Evolutionary conservation across 345 rosid genomes (phyloP), one percentile per base, ranked within the genome.

Genomic region (Lenwebbia sp.): DNA sequence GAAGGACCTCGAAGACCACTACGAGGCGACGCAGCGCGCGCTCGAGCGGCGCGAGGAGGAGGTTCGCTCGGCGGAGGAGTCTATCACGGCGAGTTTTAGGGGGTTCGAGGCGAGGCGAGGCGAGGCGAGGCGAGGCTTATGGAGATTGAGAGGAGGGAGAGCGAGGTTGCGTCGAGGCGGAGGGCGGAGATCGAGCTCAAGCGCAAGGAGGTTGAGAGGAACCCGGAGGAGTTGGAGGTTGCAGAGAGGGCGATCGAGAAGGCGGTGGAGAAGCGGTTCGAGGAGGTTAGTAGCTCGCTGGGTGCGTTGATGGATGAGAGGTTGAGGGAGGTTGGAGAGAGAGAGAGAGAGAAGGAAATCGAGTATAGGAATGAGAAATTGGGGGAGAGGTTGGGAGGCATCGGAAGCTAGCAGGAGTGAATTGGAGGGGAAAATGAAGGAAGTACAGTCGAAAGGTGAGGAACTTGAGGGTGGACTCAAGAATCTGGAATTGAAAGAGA

Each of bases 1-100:
- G 93, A 86, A 94, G 65, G 95, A 92, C 7, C 85, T 93, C 26
- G 94, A 90, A 23, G 82, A 76, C 2, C 85, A 85, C 83, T 88
- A 90, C 82, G 89, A 86, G n/a, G 88, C 93, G 19, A 85, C 84
- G 7, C 85, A 81, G 23, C 82, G 5, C 60, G 37, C 60, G 5
- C 78, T 92, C 57, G 83, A 89, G 81, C 83, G 88, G 44, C 89
- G 92, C 53, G 87, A 83, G 3, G 86, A 85, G 82, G 93, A 90
- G 28, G 84, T 91, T 3, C 85, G 55, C 12, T 52, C 55, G 6
- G 50, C 41, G 13, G 91, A 91, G 87, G 89, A 85, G 78, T 33
- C 51, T 13, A 10, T 88, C 17, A 85, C 74, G 84, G 87, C 54
- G 75, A 52, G 74, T 23, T 82, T 75, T 52, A 6, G 37, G 53